Evolutionary conservation across 371 early-diverging fungal species (phyloP).

Genomic region (Mucor mucedo): DNA sequence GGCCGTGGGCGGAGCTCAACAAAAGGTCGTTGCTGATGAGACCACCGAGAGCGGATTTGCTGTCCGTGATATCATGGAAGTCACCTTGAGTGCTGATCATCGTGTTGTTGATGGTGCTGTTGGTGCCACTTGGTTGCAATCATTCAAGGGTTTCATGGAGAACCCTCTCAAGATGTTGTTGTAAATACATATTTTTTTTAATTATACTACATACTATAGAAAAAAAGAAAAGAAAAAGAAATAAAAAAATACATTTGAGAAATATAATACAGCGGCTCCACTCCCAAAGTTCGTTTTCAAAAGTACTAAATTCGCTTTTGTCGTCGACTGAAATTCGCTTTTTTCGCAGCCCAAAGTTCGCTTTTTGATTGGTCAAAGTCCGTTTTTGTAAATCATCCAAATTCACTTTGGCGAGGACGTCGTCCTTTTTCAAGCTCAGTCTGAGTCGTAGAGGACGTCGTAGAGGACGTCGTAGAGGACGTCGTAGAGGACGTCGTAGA

Average conservation of each 20-base stretch:
- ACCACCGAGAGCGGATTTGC: constrained; percentile 65
- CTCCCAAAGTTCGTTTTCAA: no score
- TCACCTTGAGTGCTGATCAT: constrained; percentile 94
- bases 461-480: no score
- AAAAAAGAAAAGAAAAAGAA: neutral
- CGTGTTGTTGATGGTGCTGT: constrained; percentile 97
- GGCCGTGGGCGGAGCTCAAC: constrained; percentile 87
- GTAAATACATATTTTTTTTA: constrained; percentile 33
- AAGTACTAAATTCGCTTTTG: no score
- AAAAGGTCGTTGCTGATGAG: constrained; percentile 86
- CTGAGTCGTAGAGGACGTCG: no score
- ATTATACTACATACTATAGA: neutral
- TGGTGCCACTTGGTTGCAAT: constrained; percentile 91
- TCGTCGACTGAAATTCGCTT: no score
- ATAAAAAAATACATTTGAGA: neutral
- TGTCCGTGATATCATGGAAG: constrained; percentile 78
- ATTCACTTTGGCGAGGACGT: no score
- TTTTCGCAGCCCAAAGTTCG: no score
- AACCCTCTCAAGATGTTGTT: constrained; percentile 60
- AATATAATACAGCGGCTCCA: no score
- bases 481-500: no score
- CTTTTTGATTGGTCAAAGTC: no score
- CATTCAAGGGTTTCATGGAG: constrained; percentile 92
- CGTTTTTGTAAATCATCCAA: no score
- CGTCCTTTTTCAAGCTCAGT: no score